phyloP scores from a whole-genome alignment of 2,329 filamentous ascomycete genomes.

The Mollisiaceae sp. region DNA sequence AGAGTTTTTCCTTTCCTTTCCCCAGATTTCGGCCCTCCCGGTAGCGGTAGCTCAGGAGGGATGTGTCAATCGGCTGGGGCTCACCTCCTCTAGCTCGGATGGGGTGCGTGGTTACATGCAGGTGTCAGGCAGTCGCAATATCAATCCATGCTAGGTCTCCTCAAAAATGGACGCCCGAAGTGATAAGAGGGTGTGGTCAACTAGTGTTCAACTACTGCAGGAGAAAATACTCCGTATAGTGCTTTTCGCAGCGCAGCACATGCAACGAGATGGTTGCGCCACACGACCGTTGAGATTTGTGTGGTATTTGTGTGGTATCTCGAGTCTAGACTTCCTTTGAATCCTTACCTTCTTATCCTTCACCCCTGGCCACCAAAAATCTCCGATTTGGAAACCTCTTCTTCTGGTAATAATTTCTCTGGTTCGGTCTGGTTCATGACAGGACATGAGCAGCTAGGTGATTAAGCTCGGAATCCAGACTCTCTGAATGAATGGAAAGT shows the following conservation, averaged over 20 bases:
- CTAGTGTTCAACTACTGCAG: constrained; percentile 11
- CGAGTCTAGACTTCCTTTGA: neutral
- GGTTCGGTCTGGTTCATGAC: neutral
- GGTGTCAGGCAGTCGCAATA: constrained; percentile 1
- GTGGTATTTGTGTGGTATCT: too few species aligned
- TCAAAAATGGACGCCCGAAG: neutral
- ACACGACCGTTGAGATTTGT: neutral
- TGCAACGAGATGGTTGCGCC: neutral
- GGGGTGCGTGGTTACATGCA: neutral
- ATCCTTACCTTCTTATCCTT: neutral
- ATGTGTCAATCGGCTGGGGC: neutral
- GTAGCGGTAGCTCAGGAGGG: neutral
- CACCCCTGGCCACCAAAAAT: constrained; percentile 5
- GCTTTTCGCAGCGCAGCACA: constrained; percentile 1
- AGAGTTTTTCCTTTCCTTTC: constrained; percentile 22
- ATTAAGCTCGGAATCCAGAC: neutral
- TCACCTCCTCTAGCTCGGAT: neutral
- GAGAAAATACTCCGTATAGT: constrained; percentile 9
- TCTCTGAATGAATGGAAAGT: neutral
- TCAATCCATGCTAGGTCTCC: neutral
- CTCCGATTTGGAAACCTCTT: neutral
- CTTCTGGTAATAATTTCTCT: constrained; percentile 2
- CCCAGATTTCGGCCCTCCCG: constrained; percentile 26
- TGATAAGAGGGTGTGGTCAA: neutral
- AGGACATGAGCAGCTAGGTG: too few species aligned